Evolutionary conservation across 805 yeast species (phyloP), one percentile per base, ranked within the genome.

Genomic region (Starmerella tilneyi): DNA sequence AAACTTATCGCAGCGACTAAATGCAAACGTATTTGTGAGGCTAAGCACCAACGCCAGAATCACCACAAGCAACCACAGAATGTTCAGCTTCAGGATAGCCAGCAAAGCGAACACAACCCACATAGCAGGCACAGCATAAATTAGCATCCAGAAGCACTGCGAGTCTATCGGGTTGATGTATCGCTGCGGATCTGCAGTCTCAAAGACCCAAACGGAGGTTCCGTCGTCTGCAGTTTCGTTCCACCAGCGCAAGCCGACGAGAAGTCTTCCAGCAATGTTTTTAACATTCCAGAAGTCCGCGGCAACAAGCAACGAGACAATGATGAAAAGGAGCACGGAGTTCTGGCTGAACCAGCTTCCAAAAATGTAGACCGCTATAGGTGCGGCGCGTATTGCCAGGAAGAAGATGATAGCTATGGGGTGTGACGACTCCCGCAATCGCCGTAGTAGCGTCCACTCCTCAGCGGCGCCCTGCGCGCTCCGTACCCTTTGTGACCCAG

Each of bases 171-270:
- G 95, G 59, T 89, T 89, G 57, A 89, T 82, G 39, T 69, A 70
- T 3, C 72, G 64, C 37, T 67, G 65, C 4, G 73, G 73, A 57
- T 83, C 84, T 4, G 92, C 88, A 2, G 85, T 77, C 60, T 84
- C 94, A 58, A 84, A 84, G 17, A 85, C 94, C 94, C 94, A 84
- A 11, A 78, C 72, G 44, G 80, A 76, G 53, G 79, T 78, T 1
- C 84, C 84, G 8, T 72, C 61, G 16, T 66, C 69, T 23, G 73
- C 68, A 0, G 86, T 71, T 60, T 89, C 96, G 60, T 89, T 92
- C 96, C 97, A 89, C 98, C 98, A 89, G 52, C 72, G 50, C 52
- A 92, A 70, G 0, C 96, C 97, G 4, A 92, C 96, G 45, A 89
- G 64, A 46, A 84, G 72, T 47, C 97, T 68, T 1, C 98, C 98